Conservation (phyloP, 1,139 yeast genomes). For the Protomyces inouyei region DNA sequence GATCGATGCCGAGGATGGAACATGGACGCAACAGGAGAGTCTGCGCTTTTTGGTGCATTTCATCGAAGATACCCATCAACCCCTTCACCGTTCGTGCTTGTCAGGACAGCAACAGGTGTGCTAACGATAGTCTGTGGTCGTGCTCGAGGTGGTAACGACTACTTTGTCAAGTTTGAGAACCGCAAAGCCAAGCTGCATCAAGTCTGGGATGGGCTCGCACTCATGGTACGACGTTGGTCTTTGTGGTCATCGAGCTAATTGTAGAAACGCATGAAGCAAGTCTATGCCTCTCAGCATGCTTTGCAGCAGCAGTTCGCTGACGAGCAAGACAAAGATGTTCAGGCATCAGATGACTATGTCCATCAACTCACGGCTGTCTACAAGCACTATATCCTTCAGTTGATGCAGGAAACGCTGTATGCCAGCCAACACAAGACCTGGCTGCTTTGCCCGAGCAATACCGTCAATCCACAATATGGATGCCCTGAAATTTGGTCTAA, state of each 20-base stretch:
- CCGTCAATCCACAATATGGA: conserved; percentile 5
- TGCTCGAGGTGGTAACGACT: conserved; percentile 23
- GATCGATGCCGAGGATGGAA: conserved; percentile 6
- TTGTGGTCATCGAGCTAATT: neutral
- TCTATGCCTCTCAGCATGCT: neutral
- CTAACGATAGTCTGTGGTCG: conserved; percentile 9
- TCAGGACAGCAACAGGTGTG: neutral
- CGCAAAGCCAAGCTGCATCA: conserved; percentile 16
- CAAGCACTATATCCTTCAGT: conserved; percentile 3
- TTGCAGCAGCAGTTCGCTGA: neutral
- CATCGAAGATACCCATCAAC: conserved; percentile 19
- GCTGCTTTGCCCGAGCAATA: conserved; percentile 5
- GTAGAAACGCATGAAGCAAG: neutral
- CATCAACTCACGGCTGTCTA: conserved; percentile 1
- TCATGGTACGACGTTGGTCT: conserved; percentile 1
- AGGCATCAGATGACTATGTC: neutral
- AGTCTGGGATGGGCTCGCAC: conserved; percentile 22
- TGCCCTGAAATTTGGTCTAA: conserved; percentile 23
- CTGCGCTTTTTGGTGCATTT: conserved; percentile 22
- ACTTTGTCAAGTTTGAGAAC: conserved; percentile 13
- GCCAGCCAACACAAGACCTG: neutral
- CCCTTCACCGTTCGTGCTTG: conserved; percentile 10
- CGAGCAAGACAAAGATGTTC: neutral
- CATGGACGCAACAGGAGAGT: conserved; percentile 17
- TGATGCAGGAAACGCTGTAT: neutral